A percentile compares a stretch with the other conserved stretches of the same genome.
Conservation (phyloP, 768 basidiomycete species). For the Macrolepiota fuliginosa region DNA sequence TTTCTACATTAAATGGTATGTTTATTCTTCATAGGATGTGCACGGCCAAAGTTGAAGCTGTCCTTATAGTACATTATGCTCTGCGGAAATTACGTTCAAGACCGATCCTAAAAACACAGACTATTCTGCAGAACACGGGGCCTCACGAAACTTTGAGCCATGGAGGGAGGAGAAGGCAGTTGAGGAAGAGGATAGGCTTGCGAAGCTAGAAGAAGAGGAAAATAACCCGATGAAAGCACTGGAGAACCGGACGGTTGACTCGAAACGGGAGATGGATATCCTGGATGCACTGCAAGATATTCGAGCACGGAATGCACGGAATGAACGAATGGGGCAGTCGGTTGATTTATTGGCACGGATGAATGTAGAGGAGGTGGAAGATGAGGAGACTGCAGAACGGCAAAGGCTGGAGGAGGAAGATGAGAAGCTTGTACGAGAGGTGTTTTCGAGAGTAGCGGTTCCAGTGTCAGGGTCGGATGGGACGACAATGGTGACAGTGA, state of each 20-base stretch:
- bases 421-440: conserved; percentile 82
- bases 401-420: conserved; percentile 85
- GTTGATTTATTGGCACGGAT: conserved; percentile 68
- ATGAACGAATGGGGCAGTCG: conserved; percentile 78
- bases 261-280: conserved; percentile 97
- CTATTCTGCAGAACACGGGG: conserved; percentile 92
- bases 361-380: conserved; percentile 66
- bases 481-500: conserved; percentile 60
- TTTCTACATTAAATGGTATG: conserved; percentile 89
- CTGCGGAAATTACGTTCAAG: conserved; percentile 99
- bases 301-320: conserved; percentile 80
- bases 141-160: conserved; percentile 96
- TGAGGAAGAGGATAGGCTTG: conserved; percentile 82
- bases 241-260: conserved; percentile 89
- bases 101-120: conserved; percentile 99
- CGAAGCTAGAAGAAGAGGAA: conserved; percentile 86
- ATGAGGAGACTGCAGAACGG: conserved; percentile 70
- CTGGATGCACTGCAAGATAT: conserved; percentile 95
- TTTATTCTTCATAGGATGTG: conserved; percentile 17
- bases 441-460: conserved; percentile 74
- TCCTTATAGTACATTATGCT: conserved; percentile 77
- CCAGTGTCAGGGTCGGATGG: conserved; percentile 19
- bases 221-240: conserved; percentile 97
- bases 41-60: conserved; percentile 1
- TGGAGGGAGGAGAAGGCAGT: conserved; percentile 84